Evolutionary conservation across 139 green algal species (phyloP).

Genomic region (Chlorella sp.): DNA sequence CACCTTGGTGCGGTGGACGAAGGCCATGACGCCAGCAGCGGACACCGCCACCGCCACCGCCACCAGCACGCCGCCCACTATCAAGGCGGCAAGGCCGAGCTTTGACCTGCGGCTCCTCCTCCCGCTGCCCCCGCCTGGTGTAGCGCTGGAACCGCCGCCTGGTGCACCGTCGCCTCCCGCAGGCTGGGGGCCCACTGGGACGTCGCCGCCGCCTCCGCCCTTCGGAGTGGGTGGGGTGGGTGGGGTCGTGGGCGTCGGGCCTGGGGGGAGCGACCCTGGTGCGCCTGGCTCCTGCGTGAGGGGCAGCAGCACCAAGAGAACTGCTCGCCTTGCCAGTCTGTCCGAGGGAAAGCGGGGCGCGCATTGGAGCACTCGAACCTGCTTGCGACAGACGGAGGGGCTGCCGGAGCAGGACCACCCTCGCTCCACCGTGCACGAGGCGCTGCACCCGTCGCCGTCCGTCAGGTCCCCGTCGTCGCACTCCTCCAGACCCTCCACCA

Average conservation of each 20-base stretch:
- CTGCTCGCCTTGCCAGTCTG: too few relatives aligned
- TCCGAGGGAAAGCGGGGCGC: neutral
- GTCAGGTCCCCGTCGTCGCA: conserved; percentile 70
- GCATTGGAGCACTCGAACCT: neutral
- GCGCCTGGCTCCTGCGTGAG: too few relatives aligned
- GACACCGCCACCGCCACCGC: neutral
- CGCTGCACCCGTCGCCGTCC: conserved; percentile 67
- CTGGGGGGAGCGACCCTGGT: too few relatives aligned
- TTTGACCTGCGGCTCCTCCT: neutral
- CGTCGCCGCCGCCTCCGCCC: neutral
- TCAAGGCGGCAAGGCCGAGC: neutral
- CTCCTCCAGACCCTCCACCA: conserved; percentile 75
- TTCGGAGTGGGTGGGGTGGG: neutral
- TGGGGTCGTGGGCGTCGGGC: too few relatives aligned
- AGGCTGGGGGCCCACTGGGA: too few relatives aligned
- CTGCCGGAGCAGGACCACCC: conserved; percentile 39
- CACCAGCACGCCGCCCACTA: neutral
- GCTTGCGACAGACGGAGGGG: conserved; percentile 26
- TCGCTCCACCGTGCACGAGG: conserved; percentile 51
- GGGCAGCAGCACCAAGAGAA: too few relatives aligned
- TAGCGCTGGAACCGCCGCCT: neutral
- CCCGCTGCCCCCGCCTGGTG: too few relatives aligned
- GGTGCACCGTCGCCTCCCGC: neutral
- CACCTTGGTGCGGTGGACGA: neutral
- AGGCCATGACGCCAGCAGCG: neutral